Conservation (phyloP, 2,329 filamentous ascomycete species). For the Endocalyx cinctus region DNA sequence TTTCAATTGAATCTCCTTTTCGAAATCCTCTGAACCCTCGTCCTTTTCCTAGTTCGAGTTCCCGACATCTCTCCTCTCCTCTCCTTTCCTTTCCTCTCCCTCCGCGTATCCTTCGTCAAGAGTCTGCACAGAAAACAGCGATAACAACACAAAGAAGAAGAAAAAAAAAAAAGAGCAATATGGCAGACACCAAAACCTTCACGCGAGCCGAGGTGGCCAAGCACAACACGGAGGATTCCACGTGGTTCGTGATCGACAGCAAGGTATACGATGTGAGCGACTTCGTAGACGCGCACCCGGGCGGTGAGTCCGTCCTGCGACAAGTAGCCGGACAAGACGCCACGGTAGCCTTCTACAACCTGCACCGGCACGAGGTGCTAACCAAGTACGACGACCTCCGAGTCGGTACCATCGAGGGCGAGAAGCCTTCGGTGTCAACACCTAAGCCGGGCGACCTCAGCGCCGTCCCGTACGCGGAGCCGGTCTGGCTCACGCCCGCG, state of each 20-base stretch:
- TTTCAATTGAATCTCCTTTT: too few relatives aligned
- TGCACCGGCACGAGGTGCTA: constrained; percentile 86
- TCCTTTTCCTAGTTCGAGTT: not conserved
- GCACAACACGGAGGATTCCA: constrained; percentile 69
- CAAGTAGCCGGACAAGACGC: constrained; percentile 81
- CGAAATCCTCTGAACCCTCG: too few relatives aligned
- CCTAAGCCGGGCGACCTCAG: constrained; percentile 68
- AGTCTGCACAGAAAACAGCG: too few relatives aligned
- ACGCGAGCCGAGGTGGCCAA: constrained; percentile 65
- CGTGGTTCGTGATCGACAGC: constrained; percentile 83
- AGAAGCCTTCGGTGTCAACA: constrained; percentile 69
- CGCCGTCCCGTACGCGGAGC: constrained; percentile 77
- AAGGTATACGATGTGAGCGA: constrained; percentile 84
- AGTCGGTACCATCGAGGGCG: constrained; percentile 70
- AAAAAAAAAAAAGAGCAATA: too few relatives aligned
- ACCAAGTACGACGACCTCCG: constrained; percentile 71
- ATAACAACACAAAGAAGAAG: too few relatives aligned
- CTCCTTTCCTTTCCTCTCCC: too few relatives aligned
- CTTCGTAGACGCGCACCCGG: constrained; percentile 80
- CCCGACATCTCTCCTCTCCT: too few relatives aligned
- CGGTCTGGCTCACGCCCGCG: constrained; percentile 71
- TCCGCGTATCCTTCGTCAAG: too few relatives aligned
- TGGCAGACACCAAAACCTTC: constrained; percentile 47
- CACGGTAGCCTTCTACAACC: constrained; percentile 82
- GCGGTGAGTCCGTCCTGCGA: constrained; percentile 71